Evolutionary conservation across 768 basidiomycete species (phyloP), one percentile per base, ranked within the genome.

Genomic region (Rhizopogon vulgaris): DNA sequence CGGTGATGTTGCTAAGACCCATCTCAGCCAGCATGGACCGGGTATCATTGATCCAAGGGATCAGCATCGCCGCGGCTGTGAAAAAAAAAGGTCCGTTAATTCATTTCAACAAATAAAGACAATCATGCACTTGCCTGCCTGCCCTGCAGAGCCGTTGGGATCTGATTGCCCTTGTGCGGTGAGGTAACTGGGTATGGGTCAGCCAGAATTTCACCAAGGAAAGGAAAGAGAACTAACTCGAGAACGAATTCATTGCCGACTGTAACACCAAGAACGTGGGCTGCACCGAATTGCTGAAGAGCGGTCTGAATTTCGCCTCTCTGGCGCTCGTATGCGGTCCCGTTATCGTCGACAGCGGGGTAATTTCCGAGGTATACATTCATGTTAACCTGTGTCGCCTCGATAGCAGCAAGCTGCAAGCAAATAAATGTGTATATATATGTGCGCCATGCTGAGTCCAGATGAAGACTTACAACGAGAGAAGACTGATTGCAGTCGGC

Each of bases 231-330:
- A 7, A 70, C 77, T 3, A 43, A 86, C 83, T 93, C 81, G 45
- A 94, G 76, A 63, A 92, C 89, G 64, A 81, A 91, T 69, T 95
- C 93, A 63, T 96, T 95, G 32, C 95, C 94, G 32, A 96, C 94
- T 11, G 87, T 94, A 37, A 97, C 62, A 8, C 95, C 95, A 0
- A 71, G 72, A 48, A 97, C 79, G 60, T 93, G 67, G 53, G 78
- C 78, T 2, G 80, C 78, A 30, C 94, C 94, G 63, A 85, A 97
- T 1, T 79, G 83, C 63, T 85, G 64, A 49, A 97, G 70, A 8
- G 86, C 92, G 3, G 73, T 64, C 56, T 83, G 69, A 51, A 94
- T 80, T n/a, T 70, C 67, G 54, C 78, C 76, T 18, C 78, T 79
- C 67, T 99, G 95, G 37, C 87, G 80, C 0, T 66, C 47, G 64